These are phyloP conservation scores for Hypoxylon sp. DNA, from an alignment of 2,329 filamentous ascomycete species.

Conservation along the genomic window DNA sequence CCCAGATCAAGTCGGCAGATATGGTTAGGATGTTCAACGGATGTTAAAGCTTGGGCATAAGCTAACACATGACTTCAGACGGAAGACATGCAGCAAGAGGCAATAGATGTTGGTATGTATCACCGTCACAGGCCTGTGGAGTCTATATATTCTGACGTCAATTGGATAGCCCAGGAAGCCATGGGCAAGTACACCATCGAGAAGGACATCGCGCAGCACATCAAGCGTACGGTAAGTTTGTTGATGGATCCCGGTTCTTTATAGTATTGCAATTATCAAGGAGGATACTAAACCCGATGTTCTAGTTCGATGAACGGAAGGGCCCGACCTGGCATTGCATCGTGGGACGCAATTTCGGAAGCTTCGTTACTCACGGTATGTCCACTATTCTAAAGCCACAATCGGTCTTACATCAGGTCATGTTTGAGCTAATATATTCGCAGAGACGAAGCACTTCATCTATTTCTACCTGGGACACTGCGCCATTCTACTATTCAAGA, in stretches of 20 bases:
- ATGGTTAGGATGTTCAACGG: slow-evolving; percentile 76
- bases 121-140: not conserved
- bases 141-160: slow-evolving; percentile 40
- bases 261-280: slow-evolving; percentile 3
- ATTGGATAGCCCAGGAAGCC: slow-evolving; percentile 69
- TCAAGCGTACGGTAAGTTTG: slow-evolving; percentile 54
- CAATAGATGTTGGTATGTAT: slow-evolving; percentile 91
- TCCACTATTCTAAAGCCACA: not conserved
- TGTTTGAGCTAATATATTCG: slow-evolving; percentile 31
- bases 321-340: slow-evolving; percentile 99
- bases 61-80: slow-evolving; percentile 71
- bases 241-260: slow-evolving; percentile 84
- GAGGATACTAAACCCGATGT: slow-evolving; percentile 31
- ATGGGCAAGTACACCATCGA: slow-evolving; percentile 75
- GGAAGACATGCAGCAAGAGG: slow-evolving; percentile 97
- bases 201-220: slow-evolving; percentile 63
- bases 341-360: slow-evolving; percentile 97
- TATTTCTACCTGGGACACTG: slow-evolving; percentile 99
- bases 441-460: slow-evolving; percentile 99
- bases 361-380: slow-evolving; percentile 97
- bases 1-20: slow-evolving; percentile 97
- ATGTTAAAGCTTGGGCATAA: slow-evolving; percentile 25
- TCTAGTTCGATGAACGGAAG: slow-evolving; percentile 94
- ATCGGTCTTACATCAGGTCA: not conserved
- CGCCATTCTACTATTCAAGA: slow-evolving; percentile 99